These are phyloP conservation scores for Apophysomyces elegans DNA, from an alignment of 371 early-diverging fungal species.

Conservation along the genomic window DNA sequence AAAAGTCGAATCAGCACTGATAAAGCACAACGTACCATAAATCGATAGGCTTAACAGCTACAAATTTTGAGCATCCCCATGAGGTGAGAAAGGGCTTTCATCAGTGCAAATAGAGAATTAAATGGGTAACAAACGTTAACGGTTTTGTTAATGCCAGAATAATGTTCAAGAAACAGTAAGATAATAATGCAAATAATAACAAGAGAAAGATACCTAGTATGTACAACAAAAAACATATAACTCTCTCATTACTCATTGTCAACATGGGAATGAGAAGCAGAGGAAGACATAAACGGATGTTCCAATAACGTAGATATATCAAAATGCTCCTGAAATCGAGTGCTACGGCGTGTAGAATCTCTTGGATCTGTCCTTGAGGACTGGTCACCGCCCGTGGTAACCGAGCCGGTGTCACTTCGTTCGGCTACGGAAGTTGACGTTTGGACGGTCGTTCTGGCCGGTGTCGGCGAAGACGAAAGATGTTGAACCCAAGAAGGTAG, in stretches of 20 bases:
- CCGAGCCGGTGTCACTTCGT: neutral
- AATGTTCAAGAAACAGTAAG: too few species aligned
- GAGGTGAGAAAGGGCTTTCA: too few species aligned
- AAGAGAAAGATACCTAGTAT: neutral
- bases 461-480: neutral
- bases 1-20: too few species aligned
- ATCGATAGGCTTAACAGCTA: too few species aligned
- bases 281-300: neutral
- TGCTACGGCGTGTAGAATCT: neutral
- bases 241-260: neutral
- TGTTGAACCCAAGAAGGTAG: constrained; percentile 3
- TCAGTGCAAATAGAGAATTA: too few species aligned
- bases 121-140: too few species aligned
- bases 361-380: neutral
- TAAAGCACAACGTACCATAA: too few species aligned
- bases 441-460: neutral
- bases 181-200: neutral
- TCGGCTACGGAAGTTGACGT: neutral
- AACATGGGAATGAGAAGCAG: neutral
- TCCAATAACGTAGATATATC: constrained; percentile 1
- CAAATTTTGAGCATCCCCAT: too few species aligned
- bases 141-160: too few species aligned
- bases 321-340: constrained; percentile 1
- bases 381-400: neutral
- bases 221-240: neutral